A percentile compares a stretch with the other conserved stretches of the same genome.
Conservation (phyloP, 371 early-diverging fungal species). For the Saksenaea vasiformis region DNA sequence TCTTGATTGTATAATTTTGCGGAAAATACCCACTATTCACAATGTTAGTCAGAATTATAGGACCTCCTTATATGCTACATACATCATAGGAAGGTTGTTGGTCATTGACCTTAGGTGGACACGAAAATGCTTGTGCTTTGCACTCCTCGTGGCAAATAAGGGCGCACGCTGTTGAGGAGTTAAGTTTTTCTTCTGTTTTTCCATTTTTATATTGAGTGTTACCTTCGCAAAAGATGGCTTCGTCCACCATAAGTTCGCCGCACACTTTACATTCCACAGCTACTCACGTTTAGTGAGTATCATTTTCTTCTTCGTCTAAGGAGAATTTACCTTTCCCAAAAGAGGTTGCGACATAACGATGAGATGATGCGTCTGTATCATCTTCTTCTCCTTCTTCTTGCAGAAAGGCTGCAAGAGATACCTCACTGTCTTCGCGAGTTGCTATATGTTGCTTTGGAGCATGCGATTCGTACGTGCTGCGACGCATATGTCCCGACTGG, state of each 20-base stretch:
- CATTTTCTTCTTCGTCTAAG: not conserved
- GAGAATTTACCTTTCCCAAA: conserved; percentile 40
- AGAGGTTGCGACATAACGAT: conserved; percentile 38
- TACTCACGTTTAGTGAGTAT: conserved; percentile 11
- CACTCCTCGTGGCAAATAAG: conserved; percentile 46
- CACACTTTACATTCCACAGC: conserved; percentile 51
- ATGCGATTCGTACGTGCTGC: not conserved
- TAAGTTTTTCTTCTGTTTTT: not conserved
- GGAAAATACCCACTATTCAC: conserved; percentile 32
- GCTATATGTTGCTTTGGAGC: not conserved
- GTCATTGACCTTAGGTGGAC: conserved; percentile 47
- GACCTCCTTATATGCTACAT: conserved; percentile 1
- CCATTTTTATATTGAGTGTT: not conserved
- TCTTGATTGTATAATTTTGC: conserved; percentile 16
- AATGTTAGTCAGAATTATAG: not conserved
- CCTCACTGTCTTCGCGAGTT: not conserved
- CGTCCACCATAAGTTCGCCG: conserved; percentile 26
- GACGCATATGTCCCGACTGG: not conserved
- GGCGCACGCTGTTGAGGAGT: conserved; percentile 33
- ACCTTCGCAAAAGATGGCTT: conserved; percentile 44
- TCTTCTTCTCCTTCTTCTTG: conserved; percentile 12
- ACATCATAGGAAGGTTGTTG: conserved; percentile 52
- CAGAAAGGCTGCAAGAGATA: not conserved
- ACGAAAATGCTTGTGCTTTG: conserved; percentile 40
- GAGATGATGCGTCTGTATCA: conserved; percentile 27